A percentile compares a stretch with the other conserved stretches of the same genome.
Conservation (phyloP, 2,329 filamentous ascomycete species). For the Berkeleyomyces basicola region DNA sequence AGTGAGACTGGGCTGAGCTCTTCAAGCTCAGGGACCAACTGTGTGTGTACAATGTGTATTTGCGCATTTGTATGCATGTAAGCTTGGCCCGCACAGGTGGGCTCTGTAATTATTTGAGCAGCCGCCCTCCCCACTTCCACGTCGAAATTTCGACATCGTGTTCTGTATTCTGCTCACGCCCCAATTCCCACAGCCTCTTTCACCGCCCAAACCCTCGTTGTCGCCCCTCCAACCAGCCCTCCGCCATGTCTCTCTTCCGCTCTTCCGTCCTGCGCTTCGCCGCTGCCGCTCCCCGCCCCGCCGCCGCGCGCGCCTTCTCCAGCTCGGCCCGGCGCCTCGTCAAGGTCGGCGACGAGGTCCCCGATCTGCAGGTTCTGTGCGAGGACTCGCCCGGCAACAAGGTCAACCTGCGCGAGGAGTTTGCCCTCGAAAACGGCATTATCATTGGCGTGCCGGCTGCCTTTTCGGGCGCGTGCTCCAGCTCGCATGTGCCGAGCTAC, state of each 20-base stretch:
- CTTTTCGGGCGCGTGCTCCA: conserved; percentile 44
- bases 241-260: conserved; percentile 11
- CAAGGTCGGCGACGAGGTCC: conserved; percentile 63
- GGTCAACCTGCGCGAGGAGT: conserved; percentile 68
- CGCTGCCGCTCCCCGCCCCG: conserved; percentile 2
- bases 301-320: conserved; percentile 36
- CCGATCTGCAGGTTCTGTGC: conserved; percentile 58
- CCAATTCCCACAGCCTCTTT: neutral
- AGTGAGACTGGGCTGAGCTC: neutral
- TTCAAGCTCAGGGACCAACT: neutral
- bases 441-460: conserved; percentile 76
- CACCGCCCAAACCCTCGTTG: neutral
- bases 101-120: conserved; percentile 2
- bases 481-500: conserved; percentile 67
- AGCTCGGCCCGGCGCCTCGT: conserved; percentile 42
- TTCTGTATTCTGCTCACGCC: neutral
- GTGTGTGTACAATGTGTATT: no score
- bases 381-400: conserved; percentile 85
- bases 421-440: conserved; percentile 39
- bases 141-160: neutral
- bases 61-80: no score
- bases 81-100: neutral
- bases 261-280: conserved; percentile 7
- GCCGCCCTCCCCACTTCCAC: neutral
- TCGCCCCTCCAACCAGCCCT: neutral